phyloP scores from a whole-genome alignment of 2,329 filamentous ascomycete species.

The Coleophoma cylindrospora region DNA sequence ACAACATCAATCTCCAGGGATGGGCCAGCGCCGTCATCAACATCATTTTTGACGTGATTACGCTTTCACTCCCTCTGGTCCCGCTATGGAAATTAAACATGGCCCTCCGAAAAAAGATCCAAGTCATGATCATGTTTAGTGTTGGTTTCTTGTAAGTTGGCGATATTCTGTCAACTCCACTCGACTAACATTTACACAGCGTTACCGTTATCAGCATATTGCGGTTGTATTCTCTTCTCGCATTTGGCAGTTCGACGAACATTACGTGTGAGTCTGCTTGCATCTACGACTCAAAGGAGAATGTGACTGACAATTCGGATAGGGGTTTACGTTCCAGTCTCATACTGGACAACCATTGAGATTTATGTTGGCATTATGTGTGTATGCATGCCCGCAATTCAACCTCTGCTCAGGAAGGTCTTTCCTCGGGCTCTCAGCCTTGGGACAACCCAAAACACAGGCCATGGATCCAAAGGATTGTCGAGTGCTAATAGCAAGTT shows the following conservation, averaged over 20 bases:
- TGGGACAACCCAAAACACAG: background rate
- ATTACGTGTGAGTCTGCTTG: slow-evolving; percentile 8
- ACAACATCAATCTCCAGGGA: slow-evolving; percentile 41
- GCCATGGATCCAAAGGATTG: background rate
- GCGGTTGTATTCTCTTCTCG: slow-evolving; percentile 9
- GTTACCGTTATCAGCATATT: slow-evolving; percentile 15
- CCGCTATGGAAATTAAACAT: slow-evolving; percentile 37
- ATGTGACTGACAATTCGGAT: background rate
- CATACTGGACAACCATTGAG: slow-evolving; percentile 17
- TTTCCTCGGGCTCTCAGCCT: background rate
- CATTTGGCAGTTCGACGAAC: slow-evolving; percentile 14
- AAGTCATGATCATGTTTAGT: slow-evolving; percentile 44
- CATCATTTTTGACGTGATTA: slow-evolving; percentile 46
- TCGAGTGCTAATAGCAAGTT: background rate
- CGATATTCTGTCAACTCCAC: no score
- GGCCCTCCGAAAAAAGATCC: slow-evolving; percentile 40
- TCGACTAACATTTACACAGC: background rate
- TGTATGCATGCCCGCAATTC: slow-evolving; percentile 12
- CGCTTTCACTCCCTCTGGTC: slow-evolving; percentile 44
- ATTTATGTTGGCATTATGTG: slow-evolving; percentile 16
- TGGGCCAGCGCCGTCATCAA: slow-evolving; percentile 47
- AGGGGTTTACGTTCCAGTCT: slow-evolving; percentile 12
- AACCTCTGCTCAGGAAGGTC: slow-evolving; percentile 1
- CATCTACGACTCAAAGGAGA: background rate
- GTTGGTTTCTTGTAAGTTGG: slow-evolving; percentile 34